Percentiles rank a stretch among this genome's conserved stretches.
Evolutionary conservation across 2,329 filamentous ascomycete species (phyloP).

Genomic region (Thermomyces lanuginosus): DNA sequence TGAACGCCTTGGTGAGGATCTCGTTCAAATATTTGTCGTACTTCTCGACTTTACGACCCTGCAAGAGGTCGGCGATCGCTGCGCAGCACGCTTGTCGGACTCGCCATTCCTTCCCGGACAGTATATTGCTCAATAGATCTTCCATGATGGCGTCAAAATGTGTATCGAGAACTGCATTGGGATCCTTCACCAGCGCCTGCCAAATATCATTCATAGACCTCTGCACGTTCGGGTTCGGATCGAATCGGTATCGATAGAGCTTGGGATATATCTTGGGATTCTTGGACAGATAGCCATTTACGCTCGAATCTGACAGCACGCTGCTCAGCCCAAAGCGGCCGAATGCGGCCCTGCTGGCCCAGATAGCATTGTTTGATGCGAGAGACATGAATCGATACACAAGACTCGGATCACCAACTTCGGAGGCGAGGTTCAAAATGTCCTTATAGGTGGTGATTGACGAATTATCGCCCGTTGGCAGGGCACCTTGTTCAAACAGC

Average conservation of each 20-base stretch:
- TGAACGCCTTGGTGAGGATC: slow-evolving; percentile 74
- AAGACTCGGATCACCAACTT: slow-evolving; percentile 89
- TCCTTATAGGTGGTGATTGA: slow-evolving; percentile 95
- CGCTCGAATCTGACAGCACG: slow-evolving; percentile 70
- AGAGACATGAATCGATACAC: slow-evolving; percentile 98
- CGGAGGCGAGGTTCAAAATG: slow-evolving; percentile 85
- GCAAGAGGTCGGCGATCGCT: slow-evolving; percentile 73
- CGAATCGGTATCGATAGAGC: slow-evolving; percentile 84
- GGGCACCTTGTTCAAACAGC: slow-evolving; percentile 75
- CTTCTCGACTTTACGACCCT: slow-evolving; percentile 56
- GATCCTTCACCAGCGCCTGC: slow-evolving; percentile 86
- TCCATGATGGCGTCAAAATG: slow-evolving; percentile 82
- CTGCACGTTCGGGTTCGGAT: slow-evolving; percentile 85
- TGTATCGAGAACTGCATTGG: slow-evolving; percentile 54
- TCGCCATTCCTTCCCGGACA: slow-evolving; percentile 76
- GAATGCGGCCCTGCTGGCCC: slow-evolving; percentile 93
- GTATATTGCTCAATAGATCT: slow-evolving; percentile 68
- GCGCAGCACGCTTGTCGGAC: slow-evolving; percentile 83
- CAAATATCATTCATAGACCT: slow-evolving; percentile 96
- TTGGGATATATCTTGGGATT: slow-evolving; percentile 94
- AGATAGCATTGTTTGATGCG: slow-evolving; percentile 87
- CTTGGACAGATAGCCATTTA: slow-evolving; percentile 49
- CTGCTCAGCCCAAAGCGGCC: slow-evolving; percentile 83
- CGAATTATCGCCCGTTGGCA: slow-evolving; percentile 77
- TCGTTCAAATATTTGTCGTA: slow-evolving; percentile 74